Base-by-base conservation (phyloP, 768 basidiomycete species). In the Zangia roseola region DNA sequence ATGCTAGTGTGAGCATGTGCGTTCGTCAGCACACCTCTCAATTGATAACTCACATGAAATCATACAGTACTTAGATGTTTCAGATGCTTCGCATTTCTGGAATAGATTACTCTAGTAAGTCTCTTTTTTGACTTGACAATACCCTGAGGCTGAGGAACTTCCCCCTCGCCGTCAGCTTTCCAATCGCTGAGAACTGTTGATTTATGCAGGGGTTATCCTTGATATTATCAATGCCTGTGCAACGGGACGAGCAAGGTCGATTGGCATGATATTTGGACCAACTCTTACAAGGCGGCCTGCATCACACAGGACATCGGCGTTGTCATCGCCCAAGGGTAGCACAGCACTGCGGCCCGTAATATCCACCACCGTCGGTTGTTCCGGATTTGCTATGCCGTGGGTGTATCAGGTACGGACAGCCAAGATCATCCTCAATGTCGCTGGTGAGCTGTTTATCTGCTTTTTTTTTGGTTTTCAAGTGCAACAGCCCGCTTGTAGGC, bases 211-310 rank as follows among this genome's bases (percentile, higher is more conserved):
- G 52, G 83, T 75, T 51, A 82, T 83, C 73, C 75, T 89, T 17
- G 82, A 84, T 23, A 84, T 81, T 38, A 88, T 88, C 48, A 87
- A 86, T 16, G 86, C 88, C 24, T 87, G 87, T 4, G 81, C 81
- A 2, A 82, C 84, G 2, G 79, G 1, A 71, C 74, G 14, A 81
- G 74, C 45, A 54, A 56, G 13, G 66, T 65, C 21, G 75, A 88
- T 50, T 91, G 88, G 87, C 74, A 78, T 40, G 67, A 76, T 6
- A 62, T 77, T 16, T 91, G 86, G 86, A 58, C 63, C 17, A 61
- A 74, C 6, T 79, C 82, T 0, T 67, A 71, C 0, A 80, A 86
- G 56, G 59, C 71, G 1, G 50, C 40, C n/a, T 55, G 52, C 0
- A 38, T 74, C 5, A 61, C 71, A 39, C 49, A 57, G 0, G 73